Evolutionary conservation across 1,284 basidiomycete species (phyloP), one percentile per base, ranked within the genome.

Genomic region (Ganoderma resinaceum): DNA sequence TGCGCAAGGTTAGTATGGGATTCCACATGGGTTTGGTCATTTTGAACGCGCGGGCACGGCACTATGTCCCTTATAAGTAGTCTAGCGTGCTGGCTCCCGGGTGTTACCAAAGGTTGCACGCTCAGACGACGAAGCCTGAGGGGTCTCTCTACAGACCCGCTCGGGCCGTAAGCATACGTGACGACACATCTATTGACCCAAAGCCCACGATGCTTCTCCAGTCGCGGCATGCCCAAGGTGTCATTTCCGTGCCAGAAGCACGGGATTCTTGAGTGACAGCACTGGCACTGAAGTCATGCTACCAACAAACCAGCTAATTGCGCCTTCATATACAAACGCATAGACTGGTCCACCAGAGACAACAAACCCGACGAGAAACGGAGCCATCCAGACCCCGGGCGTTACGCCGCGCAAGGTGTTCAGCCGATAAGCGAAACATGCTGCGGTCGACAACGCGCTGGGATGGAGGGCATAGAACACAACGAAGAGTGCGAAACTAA

Each of bases 351-450:
- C 29, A 33, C 14, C 14, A 14, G 26, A 11, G 16, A 12, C 31
- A 29, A 31, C 1, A 1, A 55, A 18, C 14, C 8, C 33, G 26
- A 55, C 29, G 16, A 55, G 26, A 31, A 72, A 70, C 76, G 77
- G 78, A 29, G 38, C 26, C 2, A 26, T 75, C 77, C 46, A 26
- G 46, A 49, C 23, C 12, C 20, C 14, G 62, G 77, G 79, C 67
- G 16, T 29, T 12, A 55, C 52, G 14, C 52, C 52, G 29, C 52
- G 52, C 52, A 55, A 33, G 52, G 3, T 55, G 52, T 18, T 20
- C 52, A 33, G 52, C 52, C 29, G 52, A 55, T 20, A 55, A 31
- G 52, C 52, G 52, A 55, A 31, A 55, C 52, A 31, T 29, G 18
- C 29, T 33, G 52, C 52, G 52, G 52, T 7, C 14, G 52, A n/a